Evolutionary conservation across 352 stramenopile genomes (phyloP).

Genomic region (Globisporangium mamillatum): DNA sequence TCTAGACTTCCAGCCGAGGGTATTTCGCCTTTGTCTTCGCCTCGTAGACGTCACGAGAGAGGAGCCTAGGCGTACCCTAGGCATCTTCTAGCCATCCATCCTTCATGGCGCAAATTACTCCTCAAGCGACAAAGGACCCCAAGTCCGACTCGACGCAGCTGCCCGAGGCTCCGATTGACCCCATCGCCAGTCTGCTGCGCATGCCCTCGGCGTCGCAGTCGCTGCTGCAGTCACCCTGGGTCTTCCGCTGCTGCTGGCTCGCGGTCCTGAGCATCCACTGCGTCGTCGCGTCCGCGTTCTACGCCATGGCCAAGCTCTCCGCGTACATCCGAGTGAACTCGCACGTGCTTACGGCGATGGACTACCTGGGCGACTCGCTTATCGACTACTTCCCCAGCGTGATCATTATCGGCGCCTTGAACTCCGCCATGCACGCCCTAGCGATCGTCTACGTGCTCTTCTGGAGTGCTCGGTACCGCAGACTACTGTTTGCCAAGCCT

Average conservation of each 20-base stretch:
- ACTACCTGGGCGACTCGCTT: constrained; percentile 7
- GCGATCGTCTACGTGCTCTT: constrained; percentile 6
- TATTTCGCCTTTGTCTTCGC: no score
- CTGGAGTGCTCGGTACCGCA: constrained; percentile 6
- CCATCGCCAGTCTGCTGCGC: not conserved
- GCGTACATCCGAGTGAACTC: constrained; percentile 5
- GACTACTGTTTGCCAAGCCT: not conserved
- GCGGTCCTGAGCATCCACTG: constrained; percentile 7
- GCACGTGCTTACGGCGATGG: constrained; percentile 3
- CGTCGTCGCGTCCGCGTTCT: constrained; percentile 4
- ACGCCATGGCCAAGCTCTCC: not conserved
- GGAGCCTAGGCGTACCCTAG: no score
- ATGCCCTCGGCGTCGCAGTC: not conserved
- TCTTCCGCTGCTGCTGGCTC: constrained; percentile 7
- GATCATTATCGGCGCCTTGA: not conserved
- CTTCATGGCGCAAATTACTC: not conserved
- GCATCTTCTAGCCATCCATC: not conserved
- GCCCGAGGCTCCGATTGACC: not conserved
- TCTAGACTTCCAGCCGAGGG: no score
- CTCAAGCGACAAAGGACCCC: not conserved
- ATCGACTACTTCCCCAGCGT: constrained; percentile 7
- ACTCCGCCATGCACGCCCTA: not conserved
- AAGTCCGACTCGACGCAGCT: not conserved
- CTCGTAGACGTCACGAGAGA: no score
- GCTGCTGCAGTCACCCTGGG: not conserved